Base-by-base conservation (phyloP, 768 basidiomycete species). In the Pleurotus pulmonarius region DNA sequence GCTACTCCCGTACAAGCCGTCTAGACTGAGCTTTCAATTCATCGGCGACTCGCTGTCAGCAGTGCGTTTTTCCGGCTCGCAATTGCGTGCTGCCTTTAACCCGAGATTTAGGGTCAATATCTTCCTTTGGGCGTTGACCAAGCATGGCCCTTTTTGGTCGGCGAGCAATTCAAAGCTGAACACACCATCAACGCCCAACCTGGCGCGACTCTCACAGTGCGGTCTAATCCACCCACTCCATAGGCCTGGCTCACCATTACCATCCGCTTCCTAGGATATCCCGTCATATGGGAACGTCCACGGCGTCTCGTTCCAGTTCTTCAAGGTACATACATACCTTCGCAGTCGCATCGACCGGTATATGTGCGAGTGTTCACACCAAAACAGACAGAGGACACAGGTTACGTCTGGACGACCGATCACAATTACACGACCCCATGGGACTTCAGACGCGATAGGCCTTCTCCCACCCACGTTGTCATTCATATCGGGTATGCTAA, bases 371-470 rank as follows among this genome's bases (percentile, higher is more conserved):
- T 34, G 9, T 34, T 34, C 1, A 34, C 8, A 34, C 29, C 29
- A 9, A 34, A 34, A 34, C 49, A 83, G 80, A 83, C 81, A 1
- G 82, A 84, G 64, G 81, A 85, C 59, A 81, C 77, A 2, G 80
- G 81, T 0, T 84, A 72, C 59, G 79, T 72, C 61, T 79, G 78
- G 62, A 80, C 76, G 0, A 68, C 71, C 13, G 79, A 83, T 61
- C 83, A 85, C 67, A 83, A 84, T 64, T 83, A 71, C 66, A 84
- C 81, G 3, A 84, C 83, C 1, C 76, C 79, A 3, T 85, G 82
- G 82, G 62, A 83, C 59, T 83, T 86, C 61, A 57, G 64, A 3
- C 69, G 73, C 3, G 82, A 86, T 58, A 60, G 64, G 3, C 80
- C 80, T 7, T 57, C 69, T 0, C 66, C 81, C 4, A 82, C 81